Evolutionary conservation across 139 green algal genomes (phyloP), one percentile per base, ranked within the genome.

Genomic region (Tetradesmus obliquus): DNA sequence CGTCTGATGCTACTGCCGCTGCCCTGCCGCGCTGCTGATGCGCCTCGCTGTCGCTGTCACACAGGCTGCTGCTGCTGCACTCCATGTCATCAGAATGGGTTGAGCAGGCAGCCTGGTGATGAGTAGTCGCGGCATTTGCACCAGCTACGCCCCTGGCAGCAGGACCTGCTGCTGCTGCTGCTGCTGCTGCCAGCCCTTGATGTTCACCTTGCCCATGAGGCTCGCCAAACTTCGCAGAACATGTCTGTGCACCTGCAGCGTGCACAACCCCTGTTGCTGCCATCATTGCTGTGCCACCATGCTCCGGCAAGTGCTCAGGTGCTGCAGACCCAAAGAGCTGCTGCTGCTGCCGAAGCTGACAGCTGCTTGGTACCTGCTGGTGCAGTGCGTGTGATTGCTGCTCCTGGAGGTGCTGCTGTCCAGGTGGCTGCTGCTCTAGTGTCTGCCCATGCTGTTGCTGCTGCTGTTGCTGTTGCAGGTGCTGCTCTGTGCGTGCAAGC

Each of bases 401-500:
- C 32, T 57, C 9, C 15, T 84, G 32, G 32, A 45, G 45, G 7
- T 84, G 13, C 3, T 84, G 79, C 32, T n/a, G 45, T 60, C 20
- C 72, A 19, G 51, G 32, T 45, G 32, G 72, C 62, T 82, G 60
- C 84, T 89, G 62, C 85, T 89, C 55, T 24, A 54, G 20, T 79
- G 81, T 22, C 45, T 45, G 81, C 51, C 81, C 55, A 5, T 55
- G 20, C 54, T 79, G 58, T 22, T 45, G 58, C n/a, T 82, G 76
- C 76, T 82, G 76, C 76, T 82, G 76, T 12, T 89, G 85, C 20
- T 81, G 85, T 53, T 90, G 71, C 71, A 90, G 22, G 51, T 90
- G 86, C 51, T 90, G 86, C 13, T 90, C 86, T 10, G 86, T 71
- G 3, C 86, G 86, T 55, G 74, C 86, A 32, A 90, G 86, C 86